Evolutionary conservation across 345 rosid genomes (phyloP).

Genomic region (Hibiscus syriacus): DNA sequence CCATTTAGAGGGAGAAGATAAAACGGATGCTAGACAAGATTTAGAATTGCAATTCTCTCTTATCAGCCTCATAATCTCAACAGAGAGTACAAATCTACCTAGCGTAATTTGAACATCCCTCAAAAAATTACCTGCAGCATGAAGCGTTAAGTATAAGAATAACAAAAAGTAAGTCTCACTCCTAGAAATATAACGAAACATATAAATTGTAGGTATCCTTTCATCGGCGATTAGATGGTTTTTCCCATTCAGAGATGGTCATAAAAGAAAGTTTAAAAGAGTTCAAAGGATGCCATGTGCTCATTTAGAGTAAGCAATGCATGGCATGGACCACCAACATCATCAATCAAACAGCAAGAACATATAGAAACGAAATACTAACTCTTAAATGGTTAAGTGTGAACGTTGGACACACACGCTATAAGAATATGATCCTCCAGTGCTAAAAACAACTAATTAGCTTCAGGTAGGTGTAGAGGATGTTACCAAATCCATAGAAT

Average conservation of each 20-base stretch:
- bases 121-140: constrained; percentile 88
- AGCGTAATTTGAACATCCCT: constrained; percentile 78
- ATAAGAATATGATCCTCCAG: neutral
- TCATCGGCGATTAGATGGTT: neutral
- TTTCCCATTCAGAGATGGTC: no score
- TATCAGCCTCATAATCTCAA: constrained; percentile 18
- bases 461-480: constrained; percentile 1
- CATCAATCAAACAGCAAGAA: neutral
- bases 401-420: neutral
- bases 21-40: constrained; percentile 4
- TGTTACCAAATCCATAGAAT: constrained; percentile 87
- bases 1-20: constrained; percentile 1
- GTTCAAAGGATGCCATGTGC: no score
- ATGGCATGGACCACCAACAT: neutral
- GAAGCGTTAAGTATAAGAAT: constrained; percentile 52
- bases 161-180: constrained; percentile 24
- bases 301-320: no score
- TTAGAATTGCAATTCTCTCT: constrained; percentile 10
- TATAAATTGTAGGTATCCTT: neutral
- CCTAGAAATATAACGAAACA: constrained; percentile 12
- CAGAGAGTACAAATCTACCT: constrained; percentile 58
- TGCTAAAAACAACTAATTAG: neutral
- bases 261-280: no score
- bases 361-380: neutral
- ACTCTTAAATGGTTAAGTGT: neutral